Evolutionary conservation across 495 filamentous ascomycete genomes (phyloP).

Genomic region (Xylaria acuta): DNA sequence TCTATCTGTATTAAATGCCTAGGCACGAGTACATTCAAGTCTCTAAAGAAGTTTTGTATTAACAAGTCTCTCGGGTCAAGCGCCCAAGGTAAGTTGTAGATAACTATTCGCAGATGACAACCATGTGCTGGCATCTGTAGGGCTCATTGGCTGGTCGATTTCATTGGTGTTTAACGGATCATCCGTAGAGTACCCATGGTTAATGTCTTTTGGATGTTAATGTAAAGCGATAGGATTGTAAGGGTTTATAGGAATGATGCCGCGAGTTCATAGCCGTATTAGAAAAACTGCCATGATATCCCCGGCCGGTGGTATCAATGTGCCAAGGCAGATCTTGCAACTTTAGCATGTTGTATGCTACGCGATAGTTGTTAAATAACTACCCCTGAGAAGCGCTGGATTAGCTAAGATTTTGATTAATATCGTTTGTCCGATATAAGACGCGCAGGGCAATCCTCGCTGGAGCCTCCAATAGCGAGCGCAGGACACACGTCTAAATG

Average conservation of each 20-base stretch:
- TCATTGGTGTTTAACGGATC: slow-evolving; percentile 2
- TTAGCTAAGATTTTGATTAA: neutral
- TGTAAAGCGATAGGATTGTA: neutral
- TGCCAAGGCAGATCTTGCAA: slow-evolving; percentile 10
- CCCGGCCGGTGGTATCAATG: neutral
- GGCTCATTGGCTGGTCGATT: neutral
- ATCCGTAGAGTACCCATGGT: neutral
- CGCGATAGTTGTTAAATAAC: neutral
- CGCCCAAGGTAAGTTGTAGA: neutral
- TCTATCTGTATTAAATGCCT: neutral
- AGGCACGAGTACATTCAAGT: neutral
- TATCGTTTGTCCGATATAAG: neutral
- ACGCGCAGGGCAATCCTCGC: neutral
- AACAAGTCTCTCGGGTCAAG: neutral
- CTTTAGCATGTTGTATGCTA: neutral
- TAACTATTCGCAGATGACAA: slow-evolving; percentile 6
- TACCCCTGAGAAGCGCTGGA: neutral
- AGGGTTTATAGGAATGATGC: neutral
- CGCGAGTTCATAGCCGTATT: neutral
- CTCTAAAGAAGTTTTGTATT: neutral
- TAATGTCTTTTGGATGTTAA: neutral
- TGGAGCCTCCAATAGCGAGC: neutral
- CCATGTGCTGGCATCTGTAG: slow-evolving; percentile 3
- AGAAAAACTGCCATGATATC: neutral
- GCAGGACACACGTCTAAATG: slow-evolving; percentile 1